A percentile compares a stretch with the other conserved stretches of the same genome.
These are phyloP conservation scores for Aspergillaceae sp. DNA, from an alignment of 2,329 filamentous ascomycete species.

Conservation along the genomic window DNA sequence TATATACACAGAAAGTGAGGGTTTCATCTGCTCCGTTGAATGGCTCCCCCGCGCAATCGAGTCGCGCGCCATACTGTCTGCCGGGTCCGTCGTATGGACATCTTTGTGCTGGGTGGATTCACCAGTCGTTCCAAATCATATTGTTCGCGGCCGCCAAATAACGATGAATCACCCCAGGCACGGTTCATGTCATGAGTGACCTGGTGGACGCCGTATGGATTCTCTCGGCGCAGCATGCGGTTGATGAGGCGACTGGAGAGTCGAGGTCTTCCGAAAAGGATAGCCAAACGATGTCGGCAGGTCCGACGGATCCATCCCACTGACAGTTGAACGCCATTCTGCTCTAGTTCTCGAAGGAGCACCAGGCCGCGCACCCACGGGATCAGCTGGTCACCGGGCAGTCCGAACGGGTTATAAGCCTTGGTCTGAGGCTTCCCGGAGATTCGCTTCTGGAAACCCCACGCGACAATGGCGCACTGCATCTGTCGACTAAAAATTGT, in stretches of 20 bases:
- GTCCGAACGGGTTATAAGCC: slow-evolving; percentile 13
- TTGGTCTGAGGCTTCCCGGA: slow-evolving; percentile 11
- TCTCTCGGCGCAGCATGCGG: slow-evolving; percentile 27
- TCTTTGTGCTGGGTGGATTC: slow-evolving; percentile 13
- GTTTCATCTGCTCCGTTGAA: background rate
- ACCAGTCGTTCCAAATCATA: slow-evolving; percentile 14
- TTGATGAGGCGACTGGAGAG: slow-evolving; percentile 26
- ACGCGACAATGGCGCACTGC: slow-evolving; percentile 42
- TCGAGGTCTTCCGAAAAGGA: slow-evolving; percentile 26
- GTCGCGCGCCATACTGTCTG: background rate
- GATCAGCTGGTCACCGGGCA: slow-evolving; percentile 18
- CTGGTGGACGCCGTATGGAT: slow-evolving; percentile 23
- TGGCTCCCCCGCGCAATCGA: background rate
- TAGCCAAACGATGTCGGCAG: slow-evolving; percentile 29
- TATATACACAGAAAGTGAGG: background rate
- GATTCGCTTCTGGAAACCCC: slow-evolving; percentile 38
- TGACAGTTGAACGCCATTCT: slow-evolving; percentile 27
- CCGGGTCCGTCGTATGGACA: slow-evolving; percentile 5
- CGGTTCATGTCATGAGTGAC: slow-evolving; percentile 25
- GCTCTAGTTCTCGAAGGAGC: slow-evolving; percentile 31
- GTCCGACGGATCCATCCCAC: slow-evolving; percentile 20
- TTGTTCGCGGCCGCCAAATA: slow-evolving; percentile 20
- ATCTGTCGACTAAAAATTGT: slow-evolving; percentile 36
- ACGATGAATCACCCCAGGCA: slow-evolving; percentile 24
- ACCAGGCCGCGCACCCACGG: slow-evolving; percentile 33